These are phyloP conservation scores for Fusarium nodosum DNA, from an alignment of 2,329 filamentous ascomycete species.

Conservation along the genomic window DNA sequence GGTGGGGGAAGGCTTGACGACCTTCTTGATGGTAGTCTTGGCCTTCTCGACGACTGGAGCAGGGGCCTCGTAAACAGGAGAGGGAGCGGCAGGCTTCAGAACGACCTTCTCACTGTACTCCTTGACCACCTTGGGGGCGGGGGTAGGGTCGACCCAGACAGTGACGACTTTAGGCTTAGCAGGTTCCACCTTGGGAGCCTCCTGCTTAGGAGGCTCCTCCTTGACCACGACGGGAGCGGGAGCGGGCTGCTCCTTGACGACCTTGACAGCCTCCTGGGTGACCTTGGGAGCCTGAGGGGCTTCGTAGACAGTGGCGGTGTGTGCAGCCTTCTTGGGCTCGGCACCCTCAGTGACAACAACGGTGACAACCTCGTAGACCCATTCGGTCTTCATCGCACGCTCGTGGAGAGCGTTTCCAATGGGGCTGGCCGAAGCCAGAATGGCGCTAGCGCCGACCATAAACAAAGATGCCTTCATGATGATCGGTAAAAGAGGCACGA, in stretches of 20 bases:
- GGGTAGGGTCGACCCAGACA: slow-evolving; percentile 15
- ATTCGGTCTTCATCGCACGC: slow-evolving; percentile 58
- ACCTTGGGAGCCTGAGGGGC: slow-evolving; percentile 17
- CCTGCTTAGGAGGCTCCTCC: slow-evolving; percentile 25
- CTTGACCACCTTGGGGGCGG: slow-evolving; percentile 6
- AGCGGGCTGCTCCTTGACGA: slow-evolving; percentile 18
- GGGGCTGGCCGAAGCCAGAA: slow-evolving; percentile 62
- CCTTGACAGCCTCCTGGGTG: slow-evolving; percentile 23
- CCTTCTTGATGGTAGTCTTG: slow-evolving; percentile 29
- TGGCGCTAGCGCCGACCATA: slow-evolving; percentile 61
- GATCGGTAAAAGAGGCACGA: slow-evolving; percentile 38
- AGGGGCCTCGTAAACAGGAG: slow-evolving; percentile 22
- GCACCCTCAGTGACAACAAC: slow-evolving; percentile 60
- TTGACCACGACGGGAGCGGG: slow-evolving; percentile 25
- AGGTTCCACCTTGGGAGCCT: slow-evolving; percentile 10
- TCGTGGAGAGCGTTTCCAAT: slow-evolving; percentile 53
- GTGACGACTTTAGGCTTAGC: slow-evolving; percentile 34
- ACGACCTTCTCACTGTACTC: slow-evolving; percentile 6
- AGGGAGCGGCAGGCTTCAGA: slow-evolving; percentile 24
- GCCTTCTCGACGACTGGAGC: slow-evolving; percentile 22
- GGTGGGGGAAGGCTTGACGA: slow-evolving; percentile 22
- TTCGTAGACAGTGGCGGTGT: slow-evolving; percentile 14
- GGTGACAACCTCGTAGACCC: slow-evolving; percentile 59
- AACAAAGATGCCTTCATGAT: slow-evolving; percentile 66
- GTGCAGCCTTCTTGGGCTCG: slow-evolving; percentile 23